Base-by-base conservation (phyloP, 1,284 basidiomycete species). In the Microstroma glucosiphilum region DNA sequence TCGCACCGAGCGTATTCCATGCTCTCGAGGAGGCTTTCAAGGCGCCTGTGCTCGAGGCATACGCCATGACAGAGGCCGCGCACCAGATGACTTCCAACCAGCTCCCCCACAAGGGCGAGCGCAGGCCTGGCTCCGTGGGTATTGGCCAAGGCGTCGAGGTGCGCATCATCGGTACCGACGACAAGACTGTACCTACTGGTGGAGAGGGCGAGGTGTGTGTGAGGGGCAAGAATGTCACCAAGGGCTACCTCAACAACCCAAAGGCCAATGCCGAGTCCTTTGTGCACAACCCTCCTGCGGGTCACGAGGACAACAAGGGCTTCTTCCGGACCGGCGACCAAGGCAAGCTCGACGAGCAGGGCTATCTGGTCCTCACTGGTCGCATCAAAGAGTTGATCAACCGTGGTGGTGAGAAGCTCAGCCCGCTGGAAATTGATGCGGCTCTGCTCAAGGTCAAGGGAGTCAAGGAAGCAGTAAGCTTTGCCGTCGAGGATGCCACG, bases 341-440 rank as follows among this genome's bases (percentile, higher is more conserved):
- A 69, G 87, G 87, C 3, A 83, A 84, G 68, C 81, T 86, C 78
- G 85, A 87, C 72, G 68, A 78, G 25, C 84, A 86, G 62, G 86
- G 86, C 21, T 86, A 86, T 73, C 76, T 87, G 6, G 82, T 83
- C 64, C 83, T 79, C 37, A 75, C 75, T 6, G 76, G 78, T 13
- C 69, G 79, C 13, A 76, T 78, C 63, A 79, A 78, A 53, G 75
- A 80, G 63, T 66, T 79, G 49, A 76, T 79, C 69, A 79, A 78
- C 69, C 69, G 77, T 64, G 85, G 85, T 13, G 86, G 86, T 1
- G 86, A 88, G 75, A 87, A 87, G 66, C 85, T 87, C 63, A 85
- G 84, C 6, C 87, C 87, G 1, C 84, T 87, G 65, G 86, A 88
- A 78, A 78, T 87, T 17, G 82, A 85, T 66, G 75, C 79, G 0